phyloP scores from a whole-genome alignment of 2,329 filamentous ascomycete species.

The Cryphonectria parasitica region DNA sequence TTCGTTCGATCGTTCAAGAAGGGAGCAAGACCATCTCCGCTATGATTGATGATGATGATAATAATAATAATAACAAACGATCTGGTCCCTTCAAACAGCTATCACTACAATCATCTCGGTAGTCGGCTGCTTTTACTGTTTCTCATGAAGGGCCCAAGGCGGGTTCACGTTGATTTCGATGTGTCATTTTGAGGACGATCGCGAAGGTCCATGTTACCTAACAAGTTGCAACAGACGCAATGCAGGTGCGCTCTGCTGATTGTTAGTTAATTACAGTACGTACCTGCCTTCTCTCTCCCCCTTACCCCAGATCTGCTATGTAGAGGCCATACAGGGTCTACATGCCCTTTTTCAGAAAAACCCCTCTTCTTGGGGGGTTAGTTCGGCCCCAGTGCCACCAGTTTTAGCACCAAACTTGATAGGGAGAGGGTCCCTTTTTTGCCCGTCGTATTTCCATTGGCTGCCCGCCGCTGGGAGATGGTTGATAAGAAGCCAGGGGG shows the following conservation, averaged over 20 bases:
- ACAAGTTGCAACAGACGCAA: background rate
- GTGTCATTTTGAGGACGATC: conserved; percentile 10
- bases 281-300: background rate
- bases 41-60: background rate
- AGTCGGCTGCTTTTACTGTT: background rate
- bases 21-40: background rate
- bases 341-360: background rate
- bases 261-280: background rate
- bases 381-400: background rate
- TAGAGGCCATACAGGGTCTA: background rate
- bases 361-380: background rate
- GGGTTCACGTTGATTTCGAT: background rate
- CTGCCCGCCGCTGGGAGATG: background rate
- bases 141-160: background rate
- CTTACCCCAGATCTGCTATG: background rate
- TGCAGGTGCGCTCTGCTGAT: background rate
- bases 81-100: background rate
- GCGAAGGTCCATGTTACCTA: background rate
- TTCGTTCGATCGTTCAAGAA: background rate
- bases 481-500: conserved; percentile 10
- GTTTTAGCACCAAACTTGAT: background rate
- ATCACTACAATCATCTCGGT: background rate
- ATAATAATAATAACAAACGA: background rate
- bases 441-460: conserved; percentile 24
- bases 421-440: conserved; percentile 5